phyloP scores from a whole-genome alignment of 345 rosid genomes.

The Ceriops decandra region DNA sequence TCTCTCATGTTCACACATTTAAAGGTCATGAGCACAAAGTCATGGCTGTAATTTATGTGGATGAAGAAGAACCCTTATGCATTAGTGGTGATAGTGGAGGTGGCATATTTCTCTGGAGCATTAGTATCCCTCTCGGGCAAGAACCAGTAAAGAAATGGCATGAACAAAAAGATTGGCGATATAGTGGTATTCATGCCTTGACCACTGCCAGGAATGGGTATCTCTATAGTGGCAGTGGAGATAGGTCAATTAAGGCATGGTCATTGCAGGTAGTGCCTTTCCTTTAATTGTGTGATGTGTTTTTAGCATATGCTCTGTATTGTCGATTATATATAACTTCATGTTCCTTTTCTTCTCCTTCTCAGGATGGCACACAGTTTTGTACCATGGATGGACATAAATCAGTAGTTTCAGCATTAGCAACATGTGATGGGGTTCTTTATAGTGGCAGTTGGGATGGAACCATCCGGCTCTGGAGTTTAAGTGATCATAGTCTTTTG shows the following conservation, averaged over 20 bases:
- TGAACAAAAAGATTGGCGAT: slow-evolving; percentile 93
- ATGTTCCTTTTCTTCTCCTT: background rate
- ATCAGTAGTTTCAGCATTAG: slow-evolving; percentile 75
- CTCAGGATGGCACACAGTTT: slow-evolving; percentile 60
- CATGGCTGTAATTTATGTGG: slow-evolving; percentile 61
- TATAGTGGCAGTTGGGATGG: slow-evolving; percentile 98
- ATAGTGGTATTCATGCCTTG: slow-evolving; percentile 80
- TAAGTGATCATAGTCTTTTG: slow-evolving; percentile 72
- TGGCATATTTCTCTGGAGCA: slow-evolving; percentile 78
- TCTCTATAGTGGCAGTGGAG: slow-evolving; percentile 90
- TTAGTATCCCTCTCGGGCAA: slow-evolving; percentile 45
- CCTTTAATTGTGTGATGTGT: background rate
- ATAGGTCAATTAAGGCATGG: slow-evolving; percentile 86
- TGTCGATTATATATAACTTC: slow-evolving; percentile 3
- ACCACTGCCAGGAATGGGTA: slow-evolving; percentile 53
- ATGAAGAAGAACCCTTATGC: slow-evolving; percentile 63
- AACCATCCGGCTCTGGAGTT: slow-evolving; percentile 76
- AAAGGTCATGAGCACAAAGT: slow-evolving; percentile 86
- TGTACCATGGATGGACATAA: slow-evolving; percentile 86
- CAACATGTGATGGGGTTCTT: slow-evolving; percentile 57
- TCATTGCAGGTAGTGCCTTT: slow-evolving; percentile 53
- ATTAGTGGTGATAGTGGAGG: slow-evolving; percentile 84
- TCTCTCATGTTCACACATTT: slow-evolving; percentile 70
- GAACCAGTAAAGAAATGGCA: slow-evolving; percentile 76
- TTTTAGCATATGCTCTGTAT: background rate